Evolutionary conservation across 164 flowering plant genomes (phyloP).

Genomic region (Cinnamomum chago): DNA sequence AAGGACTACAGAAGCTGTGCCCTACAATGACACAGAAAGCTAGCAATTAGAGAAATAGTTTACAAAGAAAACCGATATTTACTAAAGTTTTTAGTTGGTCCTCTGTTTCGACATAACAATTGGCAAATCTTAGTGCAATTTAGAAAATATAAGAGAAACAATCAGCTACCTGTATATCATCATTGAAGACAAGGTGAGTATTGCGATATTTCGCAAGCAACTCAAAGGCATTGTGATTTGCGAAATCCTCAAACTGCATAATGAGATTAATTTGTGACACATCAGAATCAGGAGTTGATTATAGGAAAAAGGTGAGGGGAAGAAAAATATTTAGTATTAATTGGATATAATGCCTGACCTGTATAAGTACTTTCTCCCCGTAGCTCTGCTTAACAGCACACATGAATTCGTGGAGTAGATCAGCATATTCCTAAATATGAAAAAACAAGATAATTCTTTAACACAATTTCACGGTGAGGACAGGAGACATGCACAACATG

Average conservation of each 20-base stretch:
- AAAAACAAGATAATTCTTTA: not conserved
- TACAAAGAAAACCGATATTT: not conserved
- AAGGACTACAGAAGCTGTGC: slow-evolving; percentile 92
- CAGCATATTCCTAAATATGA: slow-evolving; percentile 63
- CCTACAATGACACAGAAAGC: slow-evolving; percentile 36
- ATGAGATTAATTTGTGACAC: not conserved
- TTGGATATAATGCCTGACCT: slow-evolving; percentile 36
- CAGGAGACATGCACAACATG: too few species aligned
- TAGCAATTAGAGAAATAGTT: slow-evolving; percentile 1
- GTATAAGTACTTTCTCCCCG: slow-evolving; percentile 84
- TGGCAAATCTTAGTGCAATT: not conserved
- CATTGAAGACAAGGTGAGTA: slow-evolving; percentile 87
- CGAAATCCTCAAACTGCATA: slow-evolving; percentile 88
- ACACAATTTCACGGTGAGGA: not conserved
- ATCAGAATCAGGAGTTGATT: not conserved
- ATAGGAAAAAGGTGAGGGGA: not conserved
- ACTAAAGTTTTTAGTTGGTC: not conserved
- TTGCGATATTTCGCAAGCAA: slow-evolving; percentile 60
- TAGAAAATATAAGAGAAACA: not conserved
- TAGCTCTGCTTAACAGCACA: slow-evolving; percentile 79
- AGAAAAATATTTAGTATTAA: not conserved
- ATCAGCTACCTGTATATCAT: slow-evolving; percentile 78
- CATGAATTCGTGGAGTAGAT: slow-evolving; percentile 81
- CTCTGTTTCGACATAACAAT: not conserved
- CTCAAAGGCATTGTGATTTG: slow-evolving; percentile 85